phyloP scores from a whole-genome alignment of 495 filamentous ascomycete genomes.

The Trichoderma gamsii region DNA sequence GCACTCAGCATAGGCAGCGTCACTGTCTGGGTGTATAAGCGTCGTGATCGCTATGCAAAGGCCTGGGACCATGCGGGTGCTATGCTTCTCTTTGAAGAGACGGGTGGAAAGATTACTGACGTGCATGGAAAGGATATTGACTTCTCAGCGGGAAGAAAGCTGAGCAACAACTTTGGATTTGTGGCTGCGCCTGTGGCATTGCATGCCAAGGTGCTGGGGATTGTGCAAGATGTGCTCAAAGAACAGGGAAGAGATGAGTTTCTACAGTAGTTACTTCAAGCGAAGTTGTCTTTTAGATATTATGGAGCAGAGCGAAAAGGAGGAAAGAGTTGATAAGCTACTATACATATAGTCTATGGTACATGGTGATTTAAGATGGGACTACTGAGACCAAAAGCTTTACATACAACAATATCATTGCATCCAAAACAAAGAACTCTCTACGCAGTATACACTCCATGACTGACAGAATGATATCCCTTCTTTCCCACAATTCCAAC shows the following conservation, averaged over 20 bases:
- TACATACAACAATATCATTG: not conserved
- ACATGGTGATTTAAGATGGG: no score
- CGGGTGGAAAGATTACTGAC: slow-evolving; percentile 59
- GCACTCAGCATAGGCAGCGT: slow-evolving; percentile 55
- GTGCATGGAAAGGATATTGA: slow-evolving; percentile 50
- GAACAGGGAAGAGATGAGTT: slow-evolving; percentile 30
- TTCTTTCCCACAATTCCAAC: slow-evolving; percentile 23
- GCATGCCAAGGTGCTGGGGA: slow-evolving; percentile 32
- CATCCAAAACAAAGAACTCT: not conserved
- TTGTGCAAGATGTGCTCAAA: slow-evolving; percentile 28
- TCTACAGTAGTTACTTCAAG: slow-evolving; percentile 17
- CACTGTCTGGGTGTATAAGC: slow-evolving; percentile 56
- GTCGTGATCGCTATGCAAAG: slow-evolving; percentile 47
- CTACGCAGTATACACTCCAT: slow-evolving; percentile 27
- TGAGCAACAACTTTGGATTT: slow-evolving; percentile 44
- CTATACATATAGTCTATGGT: no score
- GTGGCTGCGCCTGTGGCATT: slow-evolving; percentile 36
- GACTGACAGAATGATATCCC: slow-evolving; percentile 26
- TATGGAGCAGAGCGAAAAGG: not conserved
- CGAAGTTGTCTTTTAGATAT: not conserved
- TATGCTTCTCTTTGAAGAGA: slow-evolving; percentile 60
- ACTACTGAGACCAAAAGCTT: no score
- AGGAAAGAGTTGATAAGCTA: no score
- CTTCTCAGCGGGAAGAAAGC: slow-evolving; percentile 37
- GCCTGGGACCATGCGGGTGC: slow-evolving; percentile 70